Evolutionary conservation across 345 rosid genomes (phyloP).

Genomic region (Bruguiera gymnorhiza): DNA sequence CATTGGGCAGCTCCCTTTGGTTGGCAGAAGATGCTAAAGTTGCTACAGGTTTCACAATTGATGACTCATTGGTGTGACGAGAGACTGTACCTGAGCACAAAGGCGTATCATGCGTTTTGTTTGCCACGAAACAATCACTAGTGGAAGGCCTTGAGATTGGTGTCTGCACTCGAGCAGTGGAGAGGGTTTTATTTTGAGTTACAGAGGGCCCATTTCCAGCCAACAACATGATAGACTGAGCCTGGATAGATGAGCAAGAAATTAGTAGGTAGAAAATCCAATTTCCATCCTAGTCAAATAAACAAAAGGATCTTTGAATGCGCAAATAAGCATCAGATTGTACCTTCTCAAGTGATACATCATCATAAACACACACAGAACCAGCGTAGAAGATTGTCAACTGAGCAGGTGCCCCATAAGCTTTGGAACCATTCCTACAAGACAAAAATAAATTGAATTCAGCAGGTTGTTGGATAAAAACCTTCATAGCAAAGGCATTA

Average conservation of each 20-base stretch:
- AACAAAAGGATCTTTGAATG: background rate
- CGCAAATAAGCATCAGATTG: background rate
- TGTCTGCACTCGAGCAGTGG: conserved; percentile 9
- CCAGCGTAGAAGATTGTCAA: conserved; percentile 33
- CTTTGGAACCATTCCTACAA: conserved; percentile 45
- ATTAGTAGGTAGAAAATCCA: background rate
- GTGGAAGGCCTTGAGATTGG: background rate
- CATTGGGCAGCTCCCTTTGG: conserved; percentile 12
- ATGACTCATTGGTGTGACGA: conserved; percentile 27
- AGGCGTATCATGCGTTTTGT: conserved; percentile 3
- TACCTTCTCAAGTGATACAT: conserved; percentile 37
- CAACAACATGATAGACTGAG: conserved; percentile 28
- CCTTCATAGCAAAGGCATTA: background rate
- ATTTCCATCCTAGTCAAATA: background rate
- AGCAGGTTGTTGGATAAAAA: background rate
- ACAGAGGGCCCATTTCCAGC: conserved; percentile 21
- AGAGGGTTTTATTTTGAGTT: background rate
- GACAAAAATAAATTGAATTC: conserved; percentile 17
- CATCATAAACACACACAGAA: conserved; percentile 30
- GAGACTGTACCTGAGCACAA: conserved; percentile 16
- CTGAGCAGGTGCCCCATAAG: conserved; percentile 43
- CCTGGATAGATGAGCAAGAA: conserved; percentile 16
- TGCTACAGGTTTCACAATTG: conserved; percentile 9
- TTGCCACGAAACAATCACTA: conserved; percentile 1
- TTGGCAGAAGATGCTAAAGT: conserved; percentile 22